phyloP scores from a whole-genome alignment of 805 yeast species.

The Kluyveromyces lactis region DNA sequence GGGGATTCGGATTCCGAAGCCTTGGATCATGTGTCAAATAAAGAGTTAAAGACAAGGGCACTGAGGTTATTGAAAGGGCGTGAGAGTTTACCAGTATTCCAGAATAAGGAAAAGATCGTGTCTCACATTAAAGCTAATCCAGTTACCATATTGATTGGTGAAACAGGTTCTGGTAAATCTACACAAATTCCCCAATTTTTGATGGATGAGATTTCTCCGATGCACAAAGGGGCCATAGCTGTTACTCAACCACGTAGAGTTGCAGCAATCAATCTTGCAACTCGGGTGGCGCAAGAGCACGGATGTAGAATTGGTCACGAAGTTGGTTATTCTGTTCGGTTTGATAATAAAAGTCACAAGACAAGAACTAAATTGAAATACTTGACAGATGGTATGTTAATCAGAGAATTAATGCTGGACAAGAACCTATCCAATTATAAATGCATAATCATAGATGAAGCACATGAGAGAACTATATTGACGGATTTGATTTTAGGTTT shows the following conservation, averaged over 20 bases:
- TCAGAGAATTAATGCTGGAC: conserved; percentile 83
- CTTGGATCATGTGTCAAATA: conserved; percentile 11
- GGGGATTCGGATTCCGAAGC: conserved; percentile 9
- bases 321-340: conserved; percentile 91
- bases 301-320: conserved; percentile 70
- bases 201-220: conserved; percentile 32
- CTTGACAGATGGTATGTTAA: conserved; percentile 94
- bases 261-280: conserved; percentile 90
- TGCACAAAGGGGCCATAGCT: conserved; percentile 50
- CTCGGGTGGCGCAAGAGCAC: conserved; percentile 83
- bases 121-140: conserved; percentile 44
- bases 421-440: conserved; percentile 54
- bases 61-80: conserved; percentile 43
- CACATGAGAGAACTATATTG: conserved; percentile 90
- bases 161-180: conserved; percentile 97
- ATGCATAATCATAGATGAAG: conserved; percentile 85
- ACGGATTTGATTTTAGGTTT: conserved; percentile 90
- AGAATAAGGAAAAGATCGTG: conserved; percentile 56
- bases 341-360: conserved; percentile 47
- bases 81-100: conserved; percentile 64
- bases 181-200: conserved; percentile 93
- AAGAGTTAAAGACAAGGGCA: conserved; percentile 31
- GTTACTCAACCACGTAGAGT: conserved; percentile 97
- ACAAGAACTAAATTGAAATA: conserved; percentile 70
- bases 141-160: conserved; percentile 84